Evolutionary conservation across 2,329 filamentous ascomycete genomes (phyloP).

Genomic region (Magnaporthiopsis incrustans): DNA sequence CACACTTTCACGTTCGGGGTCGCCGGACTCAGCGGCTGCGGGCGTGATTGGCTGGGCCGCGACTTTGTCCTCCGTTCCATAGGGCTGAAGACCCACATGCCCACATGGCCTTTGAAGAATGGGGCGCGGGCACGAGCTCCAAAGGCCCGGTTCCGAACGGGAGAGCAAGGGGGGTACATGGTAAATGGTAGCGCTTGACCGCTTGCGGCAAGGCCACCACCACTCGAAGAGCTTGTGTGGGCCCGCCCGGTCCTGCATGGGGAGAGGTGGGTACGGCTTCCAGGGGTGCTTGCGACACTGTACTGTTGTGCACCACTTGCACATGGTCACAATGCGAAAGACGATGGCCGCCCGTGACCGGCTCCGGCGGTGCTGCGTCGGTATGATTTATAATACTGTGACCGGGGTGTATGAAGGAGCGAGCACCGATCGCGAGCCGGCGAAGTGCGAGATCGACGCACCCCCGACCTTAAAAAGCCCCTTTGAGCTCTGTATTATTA

Average conservation of each 20-base stretch:
- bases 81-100: background rate
- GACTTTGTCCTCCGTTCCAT: background rate
- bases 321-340: no score
- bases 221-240: background rate
- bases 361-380: no score
- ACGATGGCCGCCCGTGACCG: no score
- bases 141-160: background rate
- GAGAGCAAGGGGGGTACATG: background rate
- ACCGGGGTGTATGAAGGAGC: no score
- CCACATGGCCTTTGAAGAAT: background rate
- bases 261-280: background rate
- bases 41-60: background rate
- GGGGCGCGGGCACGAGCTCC: background rate
- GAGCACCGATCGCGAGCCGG: background rate
- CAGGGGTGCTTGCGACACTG: no score
- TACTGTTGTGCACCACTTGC: no score
- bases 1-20: background rate
- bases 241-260: background rate
- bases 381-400: no score
- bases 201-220: background rate
- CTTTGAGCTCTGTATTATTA: background rate
- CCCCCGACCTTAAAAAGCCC: background rate
- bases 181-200: background rate
- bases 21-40: background rate
- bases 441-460: background rate